Evolutionary conservation across 441 rosid species (phyloP).

Genomic region (Omphalea diandra): DNA sequence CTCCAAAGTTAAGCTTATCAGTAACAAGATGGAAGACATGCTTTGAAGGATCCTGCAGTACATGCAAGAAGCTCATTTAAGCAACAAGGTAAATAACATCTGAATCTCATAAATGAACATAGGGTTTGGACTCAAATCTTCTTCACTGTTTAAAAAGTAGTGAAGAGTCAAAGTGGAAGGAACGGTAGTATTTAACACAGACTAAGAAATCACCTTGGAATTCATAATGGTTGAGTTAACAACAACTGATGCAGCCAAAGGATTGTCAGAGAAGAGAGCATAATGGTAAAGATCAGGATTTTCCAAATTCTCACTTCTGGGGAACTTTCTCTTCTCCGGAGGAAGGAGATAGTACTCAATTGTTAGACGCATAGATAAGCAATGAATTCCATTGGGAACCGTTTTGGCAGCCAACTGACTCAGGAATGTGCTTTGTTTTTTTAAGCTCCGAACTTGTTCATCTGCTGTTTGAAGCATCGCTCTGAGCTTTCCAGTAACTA

Average conservation of each 20-base stretch:
- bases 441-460: slow-evolving; percentile 95
- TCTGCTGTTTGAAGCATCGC: slow-evolving; percentile 99
- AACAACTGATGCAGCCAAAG: slow-evolving; percentile 97
- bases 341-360: slow-evolving; percentile 90
- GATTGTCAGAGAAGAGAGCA: slow-evolving; percentile 97
- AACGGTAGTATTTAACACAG: no score
- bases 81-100: slow-evolving; percentile 11
- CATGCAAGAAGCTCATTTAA: slow-evolving; percentile 11
- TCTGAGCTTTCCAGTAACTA: slow-evolving; percentile 91
- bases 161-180: no score
- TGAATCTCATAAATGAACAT: no score
- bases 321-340: slow-evolving; percentile 83
- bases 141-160: not conserved
- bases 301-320: slow-evolving; percentile 75
- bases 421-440: slow-evolving; percentile 96
- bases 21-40: slow-evolving; percentile 97
- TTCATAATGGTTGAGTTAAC: slow-evolving; percentile 90
- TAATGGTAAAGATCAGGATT: slow-evolving; percentile 84
- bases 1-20: slow-evolving; percentile 90
- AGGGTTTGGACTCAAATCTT: not conserved
- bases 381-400: slow-evolving; percentile 89
- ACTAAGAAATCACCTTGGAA: slow-evolving; percentile 63
- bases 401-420: slow-evolving; percentile 99
- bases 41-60: slow-evolving; percentile 83
- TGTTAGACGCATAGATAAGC: slow-evolving; percentile 91